Base-by-base conservation (phyloP, 352 stramenopile species). In the Globisporangium sylvaticum region DNA sequence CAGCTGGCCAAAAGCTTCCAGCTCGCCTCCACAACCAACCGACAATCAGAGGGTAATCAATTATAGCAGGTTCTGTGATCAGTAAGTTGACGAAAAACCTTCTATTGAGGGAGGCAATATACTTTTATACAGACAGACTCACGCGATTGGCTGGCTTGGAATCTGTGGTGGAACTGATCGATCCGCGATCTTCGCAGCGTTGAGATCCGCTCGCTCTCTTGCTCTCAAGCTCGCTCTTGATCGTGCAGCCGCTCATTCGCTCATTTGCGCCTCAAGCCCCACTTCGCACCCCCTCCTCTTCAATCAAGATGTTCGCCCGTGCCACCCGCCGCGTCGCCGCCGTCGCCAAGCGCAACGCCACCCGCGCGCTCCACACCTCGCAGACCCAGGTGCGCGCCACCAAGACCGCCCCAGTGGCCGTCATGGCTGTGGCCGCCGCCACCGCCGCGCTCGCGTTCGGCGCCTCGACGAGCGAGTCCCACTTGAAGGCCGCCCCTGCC, bases 281-380 rank as follows among this genome's bases (percentile, higher is more conserved):
- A 34, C 57, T 61, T n/a, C 44, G 20, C 29, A 46, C 32, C 24
- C 57, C 24, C 46, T 18, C 37, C 25, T 20, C 24, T 22, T 20
- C 6, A 8, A 6, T 20, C 27, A 74, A 68, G 64, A 93, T 93
- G 85, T 91, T 93, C 71, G 71, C 85, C 56, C 83, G 83, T 69
- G 80, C 79, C 31, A 79, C 85, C 58, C 83, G 83, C 62, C 83
- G 85, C 66, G 83, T 84, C 70, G 85, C 85, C 65, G 73, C 76
- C 58, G 80, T 72, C 67, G 79, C 81, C 70, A 90, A 89, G 79
- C 73, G 72, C 74, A 86, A 71, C 72, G 71, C 80, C 50, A 69
- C 65, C 60, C 77, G 82, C 64, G 72, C 80, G 53, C 77, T 91
- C 63, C 64, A 81, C 67, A 88, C 83, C 48, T 79, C 83, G 68